Percentiles rank a stretch among this genome's conserved stretches.
Conservation (phyloP, 2,329 filamentous ascomycete species). For the Xylariaceae sp. region DNA sequence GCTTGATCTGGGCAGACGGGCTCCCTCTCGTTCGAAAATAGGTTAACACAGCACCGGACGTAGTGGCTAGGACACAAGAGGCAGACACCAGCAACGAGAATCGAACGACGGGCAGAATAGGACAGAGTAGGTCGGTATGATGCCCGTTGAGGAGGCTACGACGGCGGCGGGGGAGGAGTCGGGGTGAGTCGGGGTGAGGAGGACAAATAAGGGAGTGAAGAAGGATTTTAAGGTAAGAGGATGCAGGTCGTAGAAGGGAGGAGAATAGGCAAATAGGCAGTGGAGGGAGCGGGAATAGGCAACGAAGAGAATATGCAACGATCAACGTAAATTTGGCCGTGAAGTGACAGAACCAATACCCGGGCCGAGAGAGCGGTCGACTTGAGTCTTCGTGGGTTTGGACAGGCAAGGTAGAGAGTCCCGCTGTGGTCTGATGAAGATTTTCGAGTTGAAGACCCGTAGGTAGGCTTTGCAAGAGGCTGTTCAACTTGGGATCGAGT, state of each 20-base stretch:
- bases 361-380: conserved; percentile 7
- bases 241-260: conserved; percentile 1
- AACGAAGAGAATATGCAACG: not conserved
- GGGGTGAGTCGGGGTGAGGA: conserved; percentile 3
- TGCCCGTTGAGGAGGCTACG: not conserved
- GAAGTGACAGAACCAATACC: not conserved
- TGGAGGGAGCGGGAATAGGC: conserved; percentile 4
- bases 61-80: not conserved
- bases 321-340: not conserved
- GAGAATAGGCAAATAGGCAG: conserved; percentile 1
- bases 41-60: conserved; percentile 6
- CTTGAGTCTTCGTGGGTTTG: not conserved
- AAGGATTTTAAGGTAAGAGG: not conserved
- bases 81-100: not conserved
- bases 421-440: conserved; percentile 2
- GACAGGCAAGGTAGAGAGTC: conserved; percentile 1
- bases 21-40: not conserved
- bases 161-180: conserved; percentile 1
- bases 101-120: not conserved
- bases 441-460: not conserved
- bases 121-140: not conserved
- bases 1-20: not conserved
- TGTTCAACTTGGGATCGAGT: conserved; percentile 6
- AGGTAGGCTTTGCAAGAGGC: not conserved
- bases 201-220: not conserved